These are phyloP conservation scores for Hypsizygus marmoreus DNA, from an alignment of 768 basidiomycete genomes.

Conservation along the genomic window DNA sequence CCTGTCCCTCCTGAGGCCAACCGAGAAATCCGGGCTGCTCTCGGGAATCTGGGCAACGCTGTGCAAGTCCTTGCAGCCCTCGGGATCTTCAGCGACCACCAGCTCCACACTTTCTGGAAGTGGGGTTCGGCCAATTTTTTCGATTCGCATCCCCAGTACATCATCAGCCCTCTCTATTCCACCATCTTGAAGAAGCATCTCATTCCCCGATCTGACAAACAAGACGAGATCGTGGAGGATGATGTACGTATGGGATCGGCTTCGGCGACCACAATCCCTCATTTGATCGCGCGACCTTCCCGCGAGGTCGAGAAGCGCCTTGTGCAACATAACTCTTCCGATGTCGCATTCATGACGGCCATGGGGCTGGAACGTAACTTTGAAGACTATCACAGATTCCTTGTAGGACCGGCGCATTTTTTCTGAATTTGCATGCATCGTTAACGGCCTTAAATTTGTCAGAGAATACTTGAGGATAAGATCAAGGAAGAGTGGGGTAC, in stretches of 20 bases:
- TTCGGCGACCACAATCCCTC: background rate
- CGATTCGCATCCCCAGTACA: conserved; percentile 1
- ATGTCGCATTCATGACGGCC: conserved; percentile 3
- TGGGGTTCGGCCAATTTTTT: conserved; percentile 5
- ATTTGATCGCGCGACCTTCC: conserved; percentile 5
- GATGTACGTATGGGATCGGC: background rate
- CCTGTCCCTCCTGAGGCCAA: background rate
- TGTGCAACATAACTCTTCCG: background rate
- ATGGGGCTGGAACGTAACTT: background rate
- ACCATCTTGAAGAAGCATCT: background rate
- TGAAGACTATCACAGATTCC: no score
- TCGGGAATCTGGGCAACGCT: background rate
- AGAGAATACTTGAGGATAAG: no score
- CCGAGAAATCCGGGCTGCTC: background rate
- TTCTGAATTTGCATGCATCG: no score
- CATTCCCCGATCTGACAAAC: no score
- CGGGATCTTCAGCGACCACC: conserved; percentile 10
- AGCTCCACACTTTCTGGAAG: conserved; percentile 3
- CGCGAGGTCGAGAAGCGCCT: background rate
- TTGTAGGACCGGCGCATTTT: no score
- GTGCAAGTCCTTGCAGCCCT: conserved; percentile 1
- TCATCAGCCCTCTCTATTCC: background rate
- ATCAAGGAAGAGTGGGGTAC: no score
- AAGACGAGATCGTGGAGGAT: no score
- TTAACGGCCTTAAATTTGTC: no score